These are phyloP conservation scores for Pittosporum tobira DNA, from an alignment of 129 eudicot species.

Conservation along the genomic window DNA sequence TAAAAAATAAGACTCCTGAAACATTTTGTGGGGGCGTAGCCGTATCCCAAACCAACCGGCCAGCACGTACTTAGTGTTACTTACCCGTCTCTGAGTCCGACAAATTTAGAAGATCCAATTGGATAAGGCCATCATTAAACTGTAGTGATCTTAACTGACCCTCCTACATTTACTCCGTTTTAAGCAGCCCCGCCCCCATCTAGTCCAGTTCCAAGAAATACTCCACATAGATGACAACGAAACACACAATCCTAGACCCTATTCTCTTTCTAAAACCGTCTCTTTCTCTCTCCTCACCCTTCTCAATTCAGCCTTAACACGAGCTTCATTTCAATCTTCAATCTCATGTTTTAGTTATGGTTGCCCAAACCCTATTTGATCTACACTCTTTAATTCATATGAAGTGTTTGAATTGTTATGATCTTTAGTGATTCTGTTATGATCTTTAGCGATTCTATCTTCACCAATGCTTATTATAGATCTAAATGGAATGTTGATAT, in stretches of 20 bases:
- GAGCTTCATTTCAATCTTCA: background rate
- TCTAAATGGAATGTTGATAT: conserved; percentile 16
- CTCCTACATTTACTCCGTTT: no score
- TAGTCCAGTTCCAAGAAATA: no score
- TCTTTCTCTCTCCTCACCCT: background rate
- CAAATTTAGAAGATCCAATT: no score
- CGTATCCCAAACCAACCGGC: no score
- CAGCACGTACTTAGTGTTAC: no score
- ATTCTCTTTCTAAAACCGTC: background rate
- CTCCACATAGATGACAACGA: conserved; percentile 5
- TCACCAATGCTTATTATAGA: conserved; percentile 9
- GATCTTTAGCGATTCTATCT: background rate
- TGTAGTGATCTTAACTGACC: no score
- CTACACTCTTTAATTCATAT: background rate
- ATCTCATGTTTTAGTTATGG: background rate
- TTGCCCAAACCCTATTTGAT: background rate
- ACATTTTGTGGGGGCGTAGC: no score
- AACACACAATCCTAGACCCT: conserved; percentile 11
- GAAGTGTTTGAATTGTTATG: background rate
- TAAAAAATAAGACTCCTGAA: no score
- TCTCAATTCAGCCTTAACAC: background rate
- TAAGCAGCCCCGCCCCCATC: no score
- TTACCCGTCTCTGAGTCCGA: no score
- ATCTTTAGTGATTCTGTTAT: background rate
- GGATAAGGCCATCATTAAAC: no score